These are phyloP conservation scores for Cladosporium halotolerans DNA, from an alignment of 2,329 filamentous ascomycete species.

Conservation along the genomic window DNA sequence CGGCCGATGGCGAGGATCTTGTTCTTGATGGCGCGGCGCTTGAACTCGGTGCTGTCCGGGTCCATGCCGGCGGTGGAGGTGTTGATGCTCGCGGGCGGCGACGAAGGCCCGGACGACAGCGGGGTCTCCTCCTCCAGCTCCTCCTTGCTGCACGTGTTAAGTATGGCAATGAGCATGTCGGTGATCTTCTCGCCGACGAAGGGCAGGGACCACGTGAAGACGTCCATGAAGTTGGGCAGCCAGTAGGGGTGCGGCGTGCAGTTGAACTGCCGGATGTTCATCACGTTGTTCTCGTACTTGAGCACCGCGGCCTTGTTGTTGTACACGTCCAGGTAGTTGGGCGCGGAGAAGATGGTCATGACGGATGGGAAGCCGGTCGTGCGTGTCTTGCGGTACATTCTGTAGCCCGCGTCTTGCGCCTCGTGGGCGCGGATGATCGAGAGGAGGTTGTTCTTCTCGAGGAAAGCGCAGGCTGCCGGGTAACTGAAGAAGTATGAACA, in stretches of 20 bases:
- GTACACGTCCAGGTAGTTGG: constrained; percentile 98
- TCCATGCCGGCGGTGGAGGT: constrained; percentile 46
- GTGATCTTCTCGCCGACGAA: constrained; percentile 98
- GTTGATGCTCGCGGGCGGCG: constrained; percentile 57
- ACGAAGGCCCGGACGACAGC: constrained; percentile 65
- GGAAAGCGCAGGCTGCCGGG: constrained; percentile 89
- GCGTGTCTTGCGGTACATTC: constrained; percentile 98
- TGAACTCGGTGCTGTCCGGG: constrained; percentile 84
- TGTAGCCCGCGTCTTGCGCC: constrained; percentile 94
- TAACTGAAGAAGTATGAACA: constrained; percentile 99
- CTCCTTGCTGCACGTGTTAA: constrained; percentile 98
- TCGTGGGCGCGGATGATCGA: constrained; percentile 97
- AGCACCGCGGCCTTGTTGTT: constrained; percentile 99
- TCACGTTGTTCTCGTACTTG: constrained; percentile 99
- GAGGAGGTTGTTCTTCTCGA: constrained; percentile 97
- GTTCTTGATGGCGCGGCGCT: constrained; percentile 97
- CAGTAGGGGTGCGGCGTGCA: constrained; percentile 99
- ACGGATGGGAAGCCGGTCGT: constrained; percentile 98
- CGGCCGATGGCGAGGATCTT: constrained; percentile 97
- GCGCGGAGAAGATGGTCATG: constrained; percentile 99
- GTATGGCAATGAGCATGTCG: constrained; percentile 97
- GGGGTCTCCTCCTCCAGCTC: constrained; percentile 84
- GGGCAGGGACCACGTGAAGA: constrained; percentile 98
- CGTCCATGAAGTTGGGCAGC: constrained; percentile 99
- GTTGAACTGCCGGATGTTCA: constrained; percentile 99